Percentiles rank a stretch among this genome's conserved stretches.
Conservation (phyloP, 441 rosid genomes). For the Arabidopsis lyrata region DNA sequence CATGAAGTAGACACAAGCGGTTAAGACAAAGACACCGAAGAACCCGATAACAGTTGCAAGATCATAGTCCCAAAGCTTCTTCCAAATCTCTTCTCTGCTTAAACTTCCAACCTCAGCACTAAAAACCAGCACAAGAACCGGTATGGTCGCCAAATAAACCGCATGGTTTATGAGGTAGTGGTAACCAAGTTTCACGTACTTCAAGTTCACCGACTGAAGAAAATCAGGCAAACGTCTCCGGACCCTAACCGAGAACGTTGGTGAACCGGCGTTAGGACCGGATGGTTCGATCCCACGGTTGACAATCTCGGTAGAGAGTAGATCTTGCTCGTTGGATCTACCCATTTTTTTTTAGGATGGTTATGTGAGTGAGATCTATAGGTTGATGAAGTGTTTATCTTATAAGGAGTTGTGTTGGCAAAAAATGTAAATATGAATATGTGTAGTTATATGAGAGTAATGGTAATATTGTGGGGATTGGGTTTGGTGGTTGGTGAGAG, state of each 20-base stretch:
- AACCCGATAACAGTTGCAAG: slow-evolving; percentile 72
- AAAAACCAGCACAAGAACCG: slow-evolving; percentile 73
- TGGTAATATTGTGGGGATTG: slow-evolving; percentile 38
- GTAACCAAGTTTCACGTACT: slow-evolving; percentile 91
- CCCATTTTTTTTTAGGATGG: slow-evolving; percentile 20
- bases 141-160: slow-evolving; percentile 86
- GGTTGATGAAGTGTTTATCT: slow-evolving; percentile 21
- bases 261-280: slow-evolving; percentile 87
- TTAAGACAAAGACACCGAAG: slow-evolving; percentile 68
- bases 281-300: slow-evolving; percentile 86
- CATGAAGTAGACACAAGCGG: slow-evolving; percentile 75
- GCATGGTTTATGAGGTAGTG: slow-evolving; percentile 88
- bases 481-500: slow-evolving; percentile 53
- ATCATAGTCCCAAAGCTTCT: slow-evolving; percentile 82
- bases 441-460: slow-evolving; percentile 41
- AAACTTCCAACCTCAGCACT: slow-evolving; percentile 89
- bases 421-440: slow-evolving; percentile 34
- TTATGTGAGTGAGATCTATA: slow-evolving; percentile 33
- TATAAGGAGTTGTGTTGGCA: slow-evolving; percentile 37
- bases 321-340: slow-evolving; percentile 68
- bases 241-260: slow-evolving; percentile 85
- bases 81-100: slow-evolving; percentile 81
- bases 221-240: slow-evolving; percentile 87
- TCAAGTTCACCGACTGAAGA: slow-evolving; percentile 89
- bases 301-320: slow-evolving; percentile 85